phyloP scores from a whole-genome alignment of 2,329 filamentous ascomycete genomes.

The Trichophyton rubrum region DNA sequence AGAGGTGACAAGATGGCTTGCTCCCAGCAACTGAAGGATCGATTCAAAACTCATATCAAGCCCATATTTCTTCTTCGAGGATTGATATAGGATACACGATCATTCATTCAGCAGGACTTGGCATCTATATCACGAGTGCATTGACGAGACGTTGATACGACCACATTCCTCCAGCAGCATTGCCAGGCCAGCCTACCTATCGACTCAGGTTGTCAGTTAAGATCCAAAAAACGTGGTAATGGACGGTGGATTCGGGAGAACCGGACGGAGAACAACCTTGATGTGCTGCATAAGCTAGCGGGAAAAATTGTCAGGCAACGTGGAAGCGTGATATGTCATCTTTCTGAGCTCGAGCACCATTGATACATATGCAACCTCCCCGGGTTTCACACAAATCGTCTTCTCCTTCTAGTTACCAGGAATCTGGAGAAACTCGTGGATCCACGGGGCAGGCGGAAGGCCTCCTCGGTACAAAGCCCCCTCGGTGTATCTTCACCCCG shows the following conservation, averaged over 20 bases:
- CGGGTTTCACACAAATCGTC: not conserved
- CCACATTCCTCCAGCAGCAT: not conserved
- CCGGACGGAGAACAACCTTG: not conserved
- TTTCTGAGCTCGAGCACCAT: not conserved
- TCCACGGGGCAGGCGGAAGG: not conserved
- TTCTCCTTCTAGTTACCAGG: not conserved
- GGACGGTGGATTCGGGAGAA: not conserved
- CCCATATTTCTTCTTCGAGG: not conserved
- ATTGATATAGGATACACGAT: not conserved
- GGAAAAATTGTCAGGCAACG: not conserved
- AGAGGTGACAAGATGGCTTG: not conserved
- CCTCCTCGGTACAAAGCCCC: not conserved
- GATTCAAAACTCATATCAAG: not conserved
- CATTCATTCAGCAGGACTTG: not conserved
- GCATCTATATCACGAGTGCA: not conserved
- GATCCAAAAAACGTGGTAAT: not conserved
- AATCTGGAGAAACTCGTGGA: not conserved
- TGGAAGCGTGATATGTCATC: not conserved
- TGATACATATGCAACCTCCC: too few relatives aligned
- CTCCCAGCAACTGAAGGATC: not conserved
- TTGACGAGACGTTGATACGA: not conserved
- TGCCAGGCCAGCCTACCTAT: not conserved
- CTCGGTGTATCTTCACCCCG: constrained; percentile 1
- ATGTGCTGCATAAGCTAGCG: not conserved
- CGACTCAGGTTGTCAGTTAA: not conserved